Evolutionary conservation across 1,284 basidiomycete species (phyloP).

Genomic region (Polyporus tsugae): DNA sequence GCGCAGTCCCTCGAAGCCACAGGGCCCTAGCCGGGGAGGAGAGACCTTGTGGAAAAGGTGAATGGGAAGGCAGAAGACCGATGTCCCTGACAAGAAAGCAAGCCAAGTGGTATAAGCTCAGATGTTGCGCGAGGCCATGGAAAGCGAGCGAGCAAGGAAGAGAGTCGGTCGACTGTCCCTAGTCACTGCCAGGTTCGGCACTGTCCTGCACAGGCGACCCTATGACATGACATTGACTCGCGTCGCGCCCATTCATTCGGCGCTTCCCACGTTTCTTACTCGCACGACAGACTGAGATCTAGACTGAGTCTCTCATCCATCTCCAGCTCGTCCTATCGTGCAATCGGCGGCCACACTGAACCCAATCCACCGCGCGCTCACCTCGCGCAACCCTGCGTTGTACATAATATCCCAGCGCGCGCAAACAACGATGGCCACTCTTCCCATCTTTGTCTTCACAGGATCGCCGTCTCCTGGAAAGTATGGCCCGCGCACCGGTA

Average conservation of each 20-base stretch:
- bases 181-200: neutral
- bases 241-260: constrained; percentile 19
- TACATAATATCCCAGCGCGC: constrained; percentile 11
- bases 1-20: neutral
- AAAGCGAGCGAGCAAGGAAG: neutral
- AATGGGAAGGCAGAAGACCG: neutral
- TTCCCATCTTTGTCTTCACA: constrained; percentile 18
- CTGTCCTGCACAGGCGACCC: neutral
- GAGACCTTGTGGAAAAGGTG: neutral
- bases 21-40: neutral
- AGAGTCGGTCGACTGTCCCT: neutral
- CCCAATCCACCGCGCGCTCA: constrained; percentile 11
- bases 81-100: neutral
- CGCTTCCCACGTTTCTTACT: constrained; percentile 8
- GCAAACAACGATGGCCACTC: constrained; percentile 16
- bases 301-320: constrained; percentile 2
- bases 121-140: constrained; percentile 1
- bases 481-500: constrained; percentile 34
- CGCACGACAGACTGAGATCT: no score
- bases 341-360: constrained; percentile 11
- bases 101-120: constrained; percentile 5
- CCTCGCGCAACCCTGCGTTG: constrained; percentile 18
- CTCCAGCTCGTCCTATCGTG: neutral
- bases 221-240: constrained; percentile 16
- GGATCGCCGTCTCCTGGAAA: constrained; percentile 8